These are phyloP conservation scores for Dunaliella primolecta DNA, from an alignment of 139 green algal species.

Conservation along the genomic window DNA sequence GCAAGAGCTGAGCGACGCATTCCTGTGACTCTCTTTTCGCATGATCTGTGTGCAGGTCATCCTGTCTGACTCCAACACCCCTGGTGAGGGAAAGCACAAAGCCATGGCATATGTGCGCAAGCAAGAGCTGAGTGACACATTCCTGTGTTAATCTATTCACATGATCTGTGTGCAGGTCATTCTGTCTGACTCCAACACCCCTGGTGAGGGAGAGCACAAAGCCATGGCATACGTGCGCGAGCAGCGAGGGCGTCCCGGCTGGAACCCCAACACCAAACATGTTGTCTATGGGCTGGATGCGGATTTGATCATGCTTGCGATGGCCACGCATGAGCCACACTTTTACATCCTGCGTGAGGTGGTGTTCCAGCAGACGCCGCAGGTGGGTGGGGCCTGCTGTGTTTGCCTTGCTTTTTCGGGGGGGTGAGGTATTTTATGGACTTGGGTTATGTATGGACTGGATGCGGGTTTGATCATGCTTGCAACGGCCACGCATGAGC, in stretches of 20 bases:
- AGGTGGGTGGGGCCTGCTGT: background rate
- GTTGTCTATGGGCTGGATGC: conserved; percentile 97
- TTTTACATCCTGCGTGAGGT: conserved; percentile 75
- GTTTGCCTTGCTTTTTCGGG: background rate
- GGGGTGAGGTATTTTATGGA: too few species aligned
- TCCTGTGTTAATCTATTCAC: background rate
- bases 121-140: conserved; percentile 38
- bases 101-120: conserved; percentile 90
- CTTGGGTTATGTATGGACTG: too few species aligned
- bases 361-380: conserved; percentile 14
- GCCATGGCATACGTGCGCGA: conserved; percentile 90
- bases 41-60: too few species aligned
- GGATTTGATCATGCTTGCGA: conserved; percentile 97
- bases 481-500: conserved; percentile 86
- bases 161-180: conserved; percentile 74
- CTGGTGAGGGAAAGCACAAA: conserved; percentile 97
- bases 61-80: conserved; percentile 88
- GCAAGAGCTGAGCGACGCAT: too few species aligned
- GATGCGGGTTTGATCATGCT: conserved; percentile 99
- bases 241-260: conserved; percentile 83
- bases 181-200: conserved; percentile 89
- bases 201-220: conserved; percentile 99
- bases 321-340: conserved; percentile 89
- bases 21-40: too few species aligned
- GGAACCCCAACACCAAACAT: conserved; percentile 87